A percentile compares a stretch with the other conserved stretches of the same genome.
phyloP scores from a whole-genome alignment of 306 rosid genomes.

The Senna tora region DNA sequence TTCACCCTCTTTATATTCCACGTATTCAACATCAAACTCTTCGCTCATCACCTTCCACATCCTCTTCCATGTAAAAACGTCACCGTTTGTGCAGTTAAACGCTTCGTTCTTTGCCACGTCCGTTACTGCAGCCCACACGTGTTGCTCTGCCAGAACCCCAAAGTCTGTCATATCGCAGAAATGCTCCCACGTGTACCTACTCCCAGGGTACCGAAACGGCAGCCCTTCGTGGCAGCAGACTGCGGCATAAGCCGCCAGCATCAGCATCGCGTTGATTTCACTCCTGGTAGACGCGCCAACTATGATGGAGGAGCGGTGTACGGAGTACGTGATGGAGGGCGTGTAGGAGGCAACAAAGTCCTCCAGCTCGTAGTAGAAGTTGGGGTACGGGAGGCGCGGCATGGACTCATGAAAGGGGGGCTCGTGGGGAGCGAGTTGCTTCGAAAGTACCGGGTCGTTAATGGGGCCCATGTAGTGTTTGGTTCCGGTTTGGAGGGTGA shows the following conservation, averaged over 20 bases:
- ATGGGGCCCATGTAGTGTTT: slow-evolving; percentile 54
- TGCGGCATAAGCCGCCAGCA: slow-evolving; percentile 22
- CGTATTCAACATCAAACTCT: slow-evolving; percentile 38
- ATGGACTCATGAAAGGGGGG: slow-evolving; percentile 41
- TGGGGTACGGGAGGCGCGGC: slow-evolving; percentile 43
- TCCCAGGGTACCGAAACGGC: slow-evolving; percentile 43
- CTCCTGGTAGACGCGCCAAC: slow-evolving; percentile 39
- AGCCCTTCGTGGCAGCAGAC: slow-evolving; percentile 39
- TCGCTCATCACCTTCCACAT: slow-evolving; percentile 37
- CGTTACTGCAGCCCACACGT: slow-evolving; percentile 52
- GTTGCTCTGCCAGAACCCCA: slow-evolving; percentile 44
- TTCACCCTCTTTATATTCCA: slow-evolving; percentile 15
- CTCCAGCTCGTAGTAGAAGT: slow-evolving; percentile 52
- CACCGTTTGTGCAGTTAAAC: slow-evolving; percentile 49
- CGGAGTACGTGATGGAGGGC: slow-evolving; percentile 23
- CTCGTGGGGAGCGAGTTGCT: slow-evolving; percentile 25
- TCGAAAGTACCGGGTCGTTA: background rate
- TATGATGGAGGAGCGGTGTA: slow-evolving; percentile 47
- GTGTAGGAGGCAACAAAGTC: slow-evolving; percentile 30
- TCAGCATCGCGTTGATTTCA: slow-evolving; percentile 16
- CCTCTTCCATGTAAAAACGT: slow-evolving; percentile 47
- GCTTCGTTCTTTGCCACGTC: slow-evolving; percentile 37
- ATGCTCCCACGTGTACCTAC: slow-evolving; percentile 51
- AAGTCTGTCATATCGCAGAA: slow-evolving; percentile 50
- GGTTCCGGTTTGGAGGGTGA: slow-evolving; percentile 50